Evolutionary conservation across 2,329 filamentous ascomycete species (phyloP), one percentile per base, ranked within the genome.

Genomic region (Zymoseptoria tritici): DNA sequence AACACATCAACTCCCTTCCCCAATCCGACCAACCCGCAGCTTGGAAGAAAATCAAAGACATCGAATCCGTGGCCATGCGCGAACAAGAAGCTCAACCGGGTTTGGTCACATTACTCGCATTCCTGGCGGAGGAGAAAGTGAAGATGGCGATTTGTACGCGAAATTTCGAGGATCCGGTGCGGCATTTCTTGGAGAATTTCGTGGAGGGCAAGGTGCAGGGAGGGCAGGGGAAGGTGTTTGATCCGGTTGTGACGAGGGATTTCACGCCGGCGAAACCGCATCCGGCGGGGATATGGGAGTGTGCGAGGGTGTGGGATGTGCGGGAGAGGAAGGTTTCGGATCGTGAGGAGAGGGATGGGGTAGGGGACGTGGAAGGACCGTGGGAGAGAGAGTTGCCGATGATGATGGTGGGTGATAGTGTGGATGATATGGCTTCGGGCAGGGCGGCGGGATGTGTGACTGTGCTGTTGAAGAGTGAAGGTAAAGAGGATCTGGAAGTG

Each of bases 401-500:
- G 55, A 79, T 84, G 58, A 82, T 82, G 74, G 78, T 83, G 0
- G 80, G 80, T 9, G 81, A 83, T 60, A 91, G 87, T 16, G 85
- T 96, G 58, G 94, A 97, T 73, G 94, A 99, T 72, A 95, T 97
- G 85, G 89, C 87, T 7, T 91, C 93, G 0, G 93, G 94, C 0
- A 83, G 87, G 61, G 81, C 80, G 56, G 93, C 93, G 0, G 93
- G 93, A 0, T 90, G 92, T 1, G 89, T 91, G 36, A 97, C 94
- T 0, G 91, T 97, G n/a, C 72, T 97, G 71, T 78, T 99, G 52
- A 61, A 64, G 46, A 73, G 72, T 61, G 62, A 66, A 22, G 72
- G 72, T 0, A 74, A 73, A 57, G 72, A 73, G 64, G 72, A 73
- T 4, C 57, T 74, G 53, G 70, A 72, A 62, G 58, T 51, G 31